Evolutionary conservation across 495 filamentous ascomycete genomes (phyloP).

Genomic region (Penicillium roqueforti): DNA sequence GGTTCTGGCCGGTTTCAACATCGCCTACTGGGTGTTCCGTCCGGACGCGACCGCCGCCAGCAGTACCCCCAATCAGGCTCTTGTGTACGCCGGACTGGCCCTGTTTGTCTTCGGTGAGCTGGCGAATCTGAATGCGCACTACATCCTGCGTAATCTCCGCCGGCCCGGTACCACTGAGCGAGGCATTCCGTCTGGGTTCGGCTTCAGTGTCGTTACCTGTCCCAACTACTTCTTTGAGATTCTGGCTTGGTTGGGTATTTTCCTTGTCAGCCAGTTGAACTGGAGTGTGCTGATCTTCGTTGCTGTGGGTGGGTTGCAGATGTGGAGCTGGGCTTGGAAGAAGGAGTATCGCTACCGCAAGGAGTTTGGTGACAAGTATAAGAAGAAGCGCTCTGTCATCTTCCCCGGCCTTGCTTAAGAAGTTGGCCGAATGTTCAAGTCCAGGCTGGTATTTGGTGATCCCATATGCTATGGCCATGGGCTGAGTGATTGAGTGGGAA

Average conservation of each 20-base stretch:
- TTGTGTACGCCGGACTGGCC: conserved; percentile 59
- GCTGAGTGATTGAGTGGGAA: not conserved
- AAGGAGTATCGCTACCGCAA: conserved; percentile 87
- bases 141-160: conserved; percentile 69
- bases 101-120: conserved; percentile 74
- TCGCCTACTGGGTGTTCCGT: conserved; percentile 80
- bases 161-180: conserved; percentile 76
- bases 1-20: conserved; percentile 73
- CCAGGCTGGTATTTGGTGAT: not conserved
- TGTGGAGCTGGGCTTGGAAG: conserved; percentile 83
- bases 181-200: conserved; percentile 80
- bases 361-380: conserved; percentile 86
- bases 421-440: not conserved
- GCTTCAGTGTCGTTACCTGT: conserved; percentile 85
- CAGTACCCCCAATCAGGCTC: conserved; percentile 35
- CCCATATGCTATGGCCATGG: not conserved
- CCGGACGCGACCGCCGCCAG: conserved; percentile 59
- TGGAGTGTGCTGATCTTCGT: conserved; percentile 71
- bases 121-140: conserved; percentile 73
- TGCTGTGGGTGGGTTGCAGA: conserved; percentile 61
- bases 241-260: conserved; percentile 75
- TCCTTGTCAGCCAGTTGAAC: conserved; percentile 68
- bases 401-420: conserved; percentile 63
- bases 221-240: conserved; percentile 97
- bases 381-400: conserved; percentile 78